Evolutionary conservation across 2,329 filamentous ascomycete genomes (phyloP).

Genomic region (Alternaria gaisen): DNA sequence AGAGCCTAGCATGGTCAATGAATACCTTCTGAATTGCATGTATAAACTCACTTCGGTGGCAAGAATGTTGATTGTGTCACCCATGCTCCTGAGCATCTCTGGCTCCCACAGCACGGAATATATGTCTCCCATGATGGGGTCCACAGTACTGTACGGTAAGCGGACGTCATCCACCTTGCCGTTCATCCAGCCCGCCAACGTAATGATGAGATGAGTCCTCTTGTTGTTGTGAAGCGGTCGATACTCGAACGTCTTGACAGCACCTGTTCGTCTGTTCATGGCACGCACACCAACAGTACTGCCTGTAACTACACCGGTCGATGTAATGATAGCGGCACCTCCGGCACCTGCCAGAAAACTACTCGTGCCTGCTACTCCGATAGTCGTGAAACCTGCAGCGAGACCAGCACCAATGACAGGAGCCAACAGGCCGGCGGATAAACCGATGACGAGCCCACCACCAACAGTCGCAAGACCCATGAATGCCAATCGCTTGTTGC

Average conservation of each 20-base stretch:
- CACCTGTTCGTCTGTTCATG: constrained; percentile 85
- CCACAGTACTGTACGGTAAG: constrained; percentile 92
- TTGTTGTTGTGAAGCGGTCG: constrained; percentile 98
- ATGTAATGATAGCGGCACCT: constrained; percentile 93
- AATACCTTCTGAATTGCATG: constrained; percentile 22
- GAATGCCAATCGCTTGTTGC: constrained; percentile 86
- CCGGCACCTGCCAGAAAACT: constrained; percentile 91
- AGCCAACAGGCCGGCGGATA: constrained; percentile 90
- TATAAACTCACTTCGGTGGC: constrained; percentile 80
- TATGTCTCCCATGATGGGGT: constrained; percentile 97
- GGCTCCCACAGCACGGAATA: constrained; percentile 98
- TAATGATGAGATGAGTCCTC: constrained; percentile 92
- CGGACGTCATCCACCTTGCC: constrained; percentile 97
- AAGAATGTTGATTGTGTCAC: constrained; percentile 97
- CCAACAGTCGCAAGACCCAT: constrained; percentile 98
- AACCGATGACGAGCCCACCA: constrained; percentile 90
- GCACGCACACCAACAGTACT: constrained; percentile 86
- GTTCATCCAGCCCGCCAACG: constrained; percentile 97
- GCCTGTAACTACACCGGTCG: constrained; percentile 84
- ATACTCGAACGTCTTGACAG: constrained; percentile 97
- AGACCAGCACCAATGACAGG: constrained; percentile 94
- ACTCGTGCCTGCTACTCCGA: constrained; percentile 88
- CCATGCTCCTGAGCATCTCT: constrained; percentile 97
- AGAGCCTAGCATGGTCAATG: constrained; percentile 71
- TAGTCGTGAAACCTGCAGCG: constrained; percentile 92